phyloP scores from a whole-genome alignment of 2,329 filamentous ascomycete species.

The Zymoseptoria brevis region DNA sequence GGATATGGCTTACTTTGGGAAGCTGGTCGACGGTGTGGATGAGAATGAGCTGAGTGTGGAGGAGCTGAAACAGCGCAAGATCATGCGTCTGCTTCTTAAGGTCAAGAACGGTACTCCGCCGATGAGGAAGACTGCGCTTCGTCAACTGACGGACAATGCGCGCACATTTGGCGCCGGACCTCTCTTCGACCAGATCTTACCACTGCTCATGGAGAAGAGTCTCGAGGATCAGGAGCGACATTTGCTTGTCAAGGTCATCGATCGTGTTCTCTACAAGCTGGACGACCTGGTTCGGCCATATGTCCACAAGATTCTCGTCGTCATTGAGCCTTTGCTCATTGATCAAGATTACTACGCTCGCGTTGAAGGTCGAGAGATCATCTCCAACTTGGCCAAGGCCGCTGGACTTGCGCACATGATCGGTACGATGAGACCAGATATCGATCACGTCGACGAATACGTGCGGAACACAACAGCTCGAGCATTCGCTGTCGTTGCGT shows the following conservation, averaged over 20 bases:
- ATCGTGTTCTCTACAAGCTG: constrained; percentile 95
- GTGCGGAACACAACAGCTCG: constrained; percentile 95
- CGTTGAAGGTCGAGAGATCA: constrained; percentile 96
- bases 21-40: constrained; percentile 87
- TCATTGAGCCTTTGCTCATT: constrained; percentile 97
- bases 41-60: constrained; percentile 89
- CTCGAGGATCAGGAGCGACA: constrained; percentile 97
- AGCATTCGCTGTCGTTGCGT: constrained; percentile 95
- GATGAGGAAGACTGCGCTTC: constrained; percentile 95
- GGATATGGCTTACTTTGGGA: constrained; percentile 98
- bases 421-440: constrained; percentile 96
- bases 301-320: constrained; percentile 95
- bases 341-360: constrained; percentile 99
- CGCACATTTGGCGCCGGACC: constrained; percentile 89
- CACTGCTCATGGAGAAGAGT: constrained; percentile 95
- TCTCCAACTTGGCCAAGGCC: constrained; percentile 94
- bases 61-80: constrained; percentile 94
- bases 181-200: constrained; percentile 94
- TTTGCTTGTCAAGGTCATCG: constrained; percentile 96
- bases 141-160: constrained; percentile 95
- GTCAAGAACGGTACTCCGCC: constrained; percentile 99
- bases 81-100: constrained; percentile 92
- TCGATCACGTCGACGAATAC: constrained; percentile 97
- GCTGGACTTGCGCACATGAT: constrained; percentile 98
- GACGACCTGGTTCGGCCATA: constrained; percentile 94